Evolutionary conservation across 129 eudicot species (phyloP).

Genomic region (Ambrosia artemisiifolia): DNA sequence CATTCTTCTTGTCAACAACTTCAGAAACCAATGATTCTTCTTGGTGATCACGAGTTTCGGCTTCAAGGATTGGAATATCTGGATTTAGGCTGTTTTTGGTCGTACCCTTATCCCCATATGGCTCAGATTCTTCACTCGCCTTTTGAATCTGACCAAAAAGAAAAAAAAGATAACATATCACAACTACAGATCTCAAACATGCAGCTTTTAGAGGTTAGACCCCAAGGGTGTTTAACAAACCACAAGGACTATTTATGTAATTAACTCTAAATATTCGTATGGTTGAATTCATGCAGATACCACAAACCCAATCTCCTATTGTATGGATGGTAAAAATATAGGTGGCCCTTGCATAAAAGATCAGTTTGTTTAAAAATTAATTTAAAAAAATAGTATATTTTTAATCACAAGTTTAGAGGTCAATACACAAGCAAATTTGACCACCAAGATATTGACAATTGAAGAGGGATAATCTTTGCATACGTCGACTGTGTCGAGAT

Average conservation of each 20-base stretch:
- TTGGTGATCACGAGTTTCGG: slow-evolving; percentile 11
- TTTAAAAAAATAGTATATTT: neutral
- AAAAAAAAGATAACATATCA: neutral
- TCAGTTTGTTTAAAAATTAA: too few species aligned
- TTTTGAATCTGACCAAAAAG: slow-evolving; percentile 45
- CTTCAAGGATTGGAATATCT: slow-evolving; percentile 13
- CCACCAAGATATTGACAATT: too few species aligned
- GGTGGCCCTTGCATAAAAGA: neutral
- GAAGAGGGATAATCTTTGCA: neutral
- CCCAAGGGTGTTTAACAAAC: too few species aligned
- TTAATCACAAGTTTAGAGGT: neutral
- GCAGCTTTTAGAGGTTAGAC: neutral
- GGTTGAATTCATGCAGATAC: neutral
- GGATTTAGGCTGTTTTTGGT: slow-evolving; percentile 3
- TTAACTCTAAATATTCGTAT: neutral
- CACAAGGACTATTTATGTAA: too few species aligned
- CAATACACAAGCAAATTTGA: too few species aligned
- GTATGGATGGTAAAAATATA: neutral
- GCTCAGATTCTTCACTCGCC: slow-evolving; percentile 61
- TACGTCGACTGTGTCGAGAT: slow-evolving; percentile 67
- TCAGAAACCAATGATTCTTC: slow-evolving; percentile 10
- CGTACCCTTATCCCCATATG: slow-evolving; percentile 25
- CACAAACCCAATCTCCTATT: neutral
- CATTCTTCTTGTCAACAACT: slow-evolving; percentile 14
- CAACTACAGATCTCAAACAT: neutral